Percentiles rank a stretch among this genome's conserved stretches.
These are phyloP conservation scores for Monosporascus ibericus DNA, from an alignment of 2,329 filamentous ascomycete species.

Conservation along the genomic window DNA sequence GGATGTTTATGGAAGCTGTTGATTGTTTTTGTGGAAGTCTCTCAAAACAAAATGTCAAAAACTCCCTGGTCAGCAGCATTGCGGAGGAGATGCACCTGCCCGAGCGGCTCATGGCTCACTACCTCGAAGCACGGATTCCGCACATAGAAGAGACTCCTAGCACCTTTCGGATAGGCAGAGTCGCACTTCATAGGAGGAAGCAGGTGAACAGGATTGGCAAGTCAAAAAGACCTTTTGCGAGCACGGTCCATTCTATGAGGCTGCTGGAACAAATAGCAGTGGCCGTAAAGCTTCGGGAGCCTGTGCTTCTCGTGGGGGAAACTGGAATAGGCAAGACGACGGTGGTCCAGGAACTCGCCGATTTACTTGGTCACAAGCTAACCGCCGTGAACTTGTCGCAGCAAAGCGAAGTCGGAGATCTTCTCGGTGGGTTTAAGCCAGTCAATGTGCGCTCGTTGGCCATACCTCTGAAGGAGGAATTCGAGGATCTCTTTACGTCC, in stretches of 20 bases:
- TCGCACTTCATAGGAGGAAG: conserved; percentile 53
- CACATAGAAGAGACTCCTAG: conserved; percentile 56
- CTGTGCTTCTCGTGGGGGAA: conserved; percentile 91
- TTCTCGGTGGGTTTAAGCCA: conserved; percentile 93
- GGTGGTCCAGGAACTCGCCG: conserved; percentile 85
- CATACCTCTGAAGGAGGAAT: conserved; percentile 86
- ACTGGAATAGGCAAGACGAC: conserved; percentile 98
- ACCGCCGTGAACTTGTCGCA: conserved; percentile 95
- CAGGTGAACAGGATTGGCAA: conserved; percentile 43
- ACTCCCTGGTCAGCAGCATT: conserved; percentile 59
- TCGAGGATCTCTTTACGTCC: conserved; percentile 79
- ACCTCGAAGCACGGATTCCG: conserved; percentile 67
- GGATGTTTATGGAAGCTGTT: conserved; percentile 88
- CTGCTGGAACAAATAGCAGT: conserved; percentile 84
- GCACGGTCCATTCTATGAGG: conserved; percentile 76
- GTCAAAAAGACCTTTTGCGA: conserved; percentile 70
- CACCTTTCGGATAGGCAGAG: conserved; percentile 60
- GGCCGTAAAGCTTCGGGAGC: conserved; percentile 77
- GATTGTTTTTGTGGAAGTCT: conserved; percentile 88
- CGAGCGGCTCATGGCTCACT: conserved; percentile 72
- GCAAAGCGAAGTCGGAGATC: conserved; percentile 93
- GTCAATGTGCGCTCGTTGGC: conserved; percentile 85
- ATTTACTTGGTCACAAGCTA: conserved; percentile 76
- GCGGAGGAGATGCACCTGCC: conserved; percentile 85
- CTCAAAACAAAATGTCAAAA: conserved; percentile 56